Conservation (phyloP, 371 early-diverging fungal genomes). For the Chytridium lagenaria region DNA sequence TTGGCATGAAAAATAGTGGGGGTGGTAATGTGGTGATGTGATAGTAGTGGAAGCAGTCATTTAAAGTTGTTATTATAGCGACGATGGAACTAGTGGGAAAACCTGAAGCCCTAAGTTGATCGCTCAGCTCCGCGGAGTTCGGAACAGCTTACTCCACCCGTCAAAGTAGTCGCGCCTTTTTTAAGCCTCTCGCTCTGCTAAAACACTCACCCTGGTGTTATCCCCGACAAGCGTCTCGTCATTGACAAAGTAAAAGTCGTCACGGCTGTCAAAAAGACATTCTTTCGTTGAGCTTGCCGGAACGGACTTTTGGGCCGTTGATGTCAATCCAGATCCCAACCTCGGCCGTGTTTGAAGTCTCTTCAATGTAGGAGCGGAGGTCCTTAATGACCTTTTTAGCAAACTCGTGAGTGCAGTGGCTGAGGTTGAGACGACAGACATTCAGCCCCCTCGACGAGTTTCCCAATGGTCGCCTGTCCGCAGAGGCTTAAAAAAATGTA, state of each 20-base stretch:
- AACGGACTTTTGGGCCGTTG: constrained; percentile 68
- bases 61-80: too few species aligned
- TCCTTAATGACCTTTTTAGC: constrained; percentile 53
- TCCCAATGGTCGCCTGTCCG: constrained; percentile 46
- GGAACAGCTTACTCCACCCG: too few species aligned
- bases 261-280: constrained; percentile 48
- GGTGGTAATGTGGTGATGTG: too few species aligned
- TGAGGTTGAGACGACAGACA: constrained; percentile 66
- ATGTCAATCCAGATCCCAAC: constrained; percentile 61
- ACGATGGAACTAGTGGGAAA: too few species aligned
- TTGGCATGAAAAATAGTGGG: too few species aligned
- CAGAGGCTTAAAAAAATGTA: constrained; percentile 47
- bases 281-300: constrained; percentile 44
- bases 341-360: constrained; percentile 41
- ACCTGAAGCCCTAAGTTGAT: too few species aligned
- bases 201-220: constrained; percentile 49
- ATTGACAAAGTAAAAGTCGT: constrained; percentile 59
- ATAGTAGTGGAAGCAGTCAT: too few species aligned
- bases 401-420: constrained; percentile 61
- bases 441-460: constrained; percentile 62
- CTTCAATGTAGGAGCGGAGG: constrained; percentile 51
- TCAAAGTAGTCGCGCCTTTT: too few species aligned
- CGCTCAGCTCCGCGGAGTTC: too few species aligned
- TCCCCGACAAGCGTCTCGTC: constrained; percentile 57
- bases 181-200: too few species aligned